phyloP scores from a whole-genome alignment of 2,329 filamentous ascomycete species.

The Dactylellina sp. region DNA sequence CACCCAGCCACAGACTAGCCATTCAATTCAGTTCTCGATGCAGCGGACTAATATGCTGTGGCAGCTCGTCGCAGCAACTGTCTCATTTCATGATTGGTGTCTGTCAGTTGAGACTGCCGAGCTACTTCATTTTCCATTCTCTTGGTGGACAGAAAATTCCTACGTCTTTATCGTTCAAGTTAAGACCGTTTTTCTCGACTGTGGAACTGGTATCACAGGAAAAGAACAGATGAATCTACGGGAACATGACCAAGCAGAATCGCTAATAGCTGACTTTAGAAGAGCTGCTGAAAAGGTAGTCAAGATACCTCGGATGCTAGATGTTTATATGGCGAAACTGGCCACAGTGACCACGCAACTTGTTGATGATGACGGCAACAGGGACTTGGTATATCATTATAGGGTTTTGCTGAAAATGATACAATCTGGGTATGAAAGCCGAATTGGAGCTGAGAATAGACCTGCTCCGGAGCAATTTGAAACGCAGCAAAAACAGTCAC shows the following conservation, averaged over 20 bases:
- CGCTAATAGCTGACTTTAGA: slow-evolving; percentile 21
- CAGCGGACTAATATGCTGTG: slow-evolving; percentile 24
- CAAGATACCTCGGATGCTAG: slow-evolving; percentile 24
- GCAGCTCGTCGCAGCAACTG: slow-evolving; percentile 23
- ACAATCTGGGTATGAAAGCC: slow-evolving; percentile 28
- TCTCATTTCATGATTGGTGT: slow-evolving; percentile 28
- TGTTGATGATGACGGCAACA: slow-evolving; percentile 25
- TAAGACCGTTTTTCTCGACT: slow-evolving; percentile 22
- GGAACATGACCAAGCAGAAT: slow-evolving; percentile 24
- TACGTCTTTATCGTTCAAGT: slow-evolving; percentile 31
- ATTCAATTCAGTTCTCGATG: slow-evolving; percentile 17
- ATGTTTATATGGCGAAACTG: slow-evolving; percentile 21
- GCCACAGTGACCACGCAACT: slow-evolving; percentile 16
- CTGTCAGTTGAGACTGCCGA: slow-evolving; percentile 21
- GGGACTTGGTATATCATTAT: slow-evolving; percentile 27
- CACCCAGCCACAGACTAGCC: slow-evolving; percentile 15
- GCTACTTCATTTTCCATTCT: slow-evolving; percentile 32
- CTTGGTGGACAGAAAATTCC: slow-evolving; percentile 25
- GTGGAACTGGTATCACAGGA: slow-evolving; percentile 21
- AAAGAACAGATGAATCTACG: slow-evolving; percentile 23
- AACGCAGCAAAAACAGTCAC: slow-evolving; percentile 22
- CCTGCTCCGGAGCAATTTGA: slow-evolving; percentile 18
- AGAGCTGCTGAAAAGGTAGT: slow-evolving; percentile 24
- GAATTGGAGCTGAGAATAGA: slow-evolving; percentile 14
- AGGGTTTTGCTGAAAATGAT: slow-evolving; percentile 24